Conservation (phyloP, 306 rosid genomes). For the Hylodesmum podocarpum region DNA sequence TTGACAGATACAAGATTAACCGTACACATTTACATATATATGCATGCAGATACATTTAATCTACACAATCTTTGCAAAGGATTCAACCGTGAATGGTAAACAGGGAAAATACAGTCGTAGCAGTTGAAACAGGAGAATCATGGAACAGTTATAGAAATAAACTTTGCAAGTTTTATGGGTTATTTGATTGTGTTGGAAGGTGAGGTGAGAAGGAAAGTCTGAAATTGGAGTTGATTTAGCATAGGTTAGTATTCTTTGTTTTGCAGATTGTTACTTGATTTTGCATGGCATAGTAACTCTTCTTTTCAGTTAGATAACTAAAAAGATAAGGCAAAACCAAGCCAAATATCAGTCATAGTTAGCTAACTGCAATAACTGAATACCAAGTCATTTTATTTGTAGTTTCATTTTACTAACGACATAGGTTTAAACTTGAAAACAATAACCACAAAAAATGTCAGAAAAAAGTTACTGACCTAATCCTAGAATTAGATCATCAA, state of each 20-base stretch:
- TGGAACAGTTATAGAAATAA: not conserved
- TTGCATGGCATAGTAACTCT: too few species aligned
- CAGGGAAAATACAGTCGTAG: not conserved
- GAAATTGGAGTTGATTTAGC: not conserved
- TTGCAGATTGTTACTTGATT: not conserved
- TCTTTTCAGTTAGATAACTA: too few species aligned
- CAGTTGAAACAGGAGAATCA: not conserved
- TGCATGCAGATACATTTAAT: not conserved
- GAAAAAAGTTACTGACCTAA: not conserved
- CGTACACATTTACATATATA: not conserved
- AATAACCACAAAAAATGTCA: not conserved
- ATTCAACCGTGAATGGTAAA: not conserved
- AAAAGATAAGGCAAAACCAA: not conserved
- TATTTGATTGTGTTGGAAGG: not conserved
- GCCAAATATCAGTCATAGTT: not conserved
- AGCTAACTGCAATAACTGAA: not conserved
- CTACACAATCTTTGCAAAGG: not conserved
- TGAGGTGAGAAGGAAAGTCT: not conserved
- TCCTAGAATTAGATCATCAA: not conserved
- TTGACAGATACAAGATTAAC: constrained; percentile 14
- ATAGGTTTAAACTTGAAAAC: not conserved
- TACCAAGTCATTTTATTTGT: not conserved
- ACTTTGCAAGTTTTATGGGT: not conserved
- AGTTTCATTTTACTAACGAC: not conserved
- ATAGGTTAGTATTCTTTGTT: not conserved